Evolutionary conservation across 495 filamentous ascomycete genomes (phyloP), one percentile per base, ranked within the genome.

Genomic region (Margaritispora aquatica): DNA sequence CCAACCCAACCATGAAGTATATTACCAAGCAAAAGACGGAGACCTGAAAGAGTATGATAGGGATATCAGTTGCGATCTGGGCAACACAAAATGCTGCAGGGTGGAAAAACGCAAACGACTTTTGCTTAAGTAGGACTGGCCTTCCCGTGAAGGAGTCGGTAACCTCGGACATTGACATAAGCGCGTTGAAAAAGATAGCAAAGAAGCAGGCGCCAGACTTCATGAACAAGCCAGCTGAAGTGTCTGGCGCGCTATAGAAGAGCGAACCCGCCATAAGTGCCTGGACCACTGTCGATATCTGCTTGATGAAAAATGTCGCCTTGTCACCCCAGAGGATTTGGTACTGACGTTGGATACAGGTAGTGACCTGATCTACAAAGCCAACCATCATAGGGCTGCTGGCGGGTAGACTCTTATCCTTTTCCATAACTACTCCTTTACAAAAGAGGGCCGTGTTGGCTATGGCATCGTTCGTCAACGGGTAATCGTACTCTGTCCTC

Each of bases 161-260:
- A 21, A 87, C 71, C 54, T 87, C 84, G 15, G 84, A 80, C 26
- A 85, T 60, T 15, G 84, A 79, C 29, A 86, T 74, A 1, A 88
- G 71, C 41, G 83, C 72, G 63, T 86, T 87, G 75, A 85, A 85
- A 9, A 80, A 67, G 44, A 73, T 59, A 22, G 68, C 66, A 64
- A 85, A 86, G 68, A 89, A 89, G 66, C 81, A 63, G 19, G 73
- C 77, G 62, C 77, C 78, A 11, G 71, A 74, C 54, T 80, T 80
- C 51, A 73, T 63, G 49, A 79, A 82, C 5, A 80, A 69, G 24
- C 79, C 79, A 13, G 75, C 61, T 26, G 61, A 65, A 27, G 76
- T 73, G 10, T 70, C 66, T 66, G 83, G 89, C 15, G 92, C 66
- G 63, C 92, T 84, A 73, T 84, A 92, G 74, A 95, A 96, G 47